Percentiles rank a stretch among this genome's conserved stretches.
phyloP scores from a whole-genome alignment of 805 yeast species.

The Spathaspora hagerdaliae region DNA sequence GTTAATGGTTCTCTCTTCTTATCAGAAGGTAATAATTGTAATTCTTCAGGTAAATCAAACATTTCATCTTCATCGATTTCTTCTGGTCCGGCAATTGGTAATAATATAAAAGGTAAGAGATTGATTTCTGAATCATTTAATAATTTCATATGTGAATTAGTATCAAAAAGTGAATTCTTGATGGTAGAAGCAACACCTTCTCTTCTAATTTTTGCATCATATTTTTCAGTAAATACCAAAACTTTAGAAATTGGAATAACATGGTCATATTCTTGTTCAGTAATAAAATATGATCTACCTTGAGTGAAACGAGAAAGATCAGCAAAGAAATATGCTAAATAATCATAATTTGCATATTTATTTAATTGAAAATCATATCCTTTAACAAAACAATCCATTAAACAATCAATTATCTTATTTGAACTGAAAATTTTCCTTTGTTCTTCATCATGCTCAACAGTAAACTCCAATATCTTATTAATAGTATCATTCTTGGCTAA shows the following conservation, averaged over 20 bases:
- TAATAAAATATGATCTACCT: constrained; percentile 77
- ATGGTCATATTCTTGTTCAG: constrained; percentile 66
- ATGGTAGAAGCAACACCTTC: constrained; percentile 92
- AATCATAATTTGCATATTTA: constrained; percentile 72
- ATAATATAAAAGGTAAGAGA: constrained; percentile 72
- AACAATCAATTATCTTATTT: constrained; percentile 61
- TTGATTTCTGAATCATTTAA: constrained; percentile 62
- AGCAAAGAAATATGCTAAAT: constrained; percentile 82
- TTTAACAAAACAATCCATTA: constrained; percentile 86
- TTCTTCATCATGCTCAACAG: constrained; percentile 29
- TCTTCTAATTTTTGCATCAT: constrained; percentile 74
- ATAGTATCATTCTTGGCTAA: constrained; percentile 74
- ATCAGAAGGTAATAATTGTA: constrained; percentile 73
- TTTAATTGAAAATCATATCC: constrained; percentile 73
- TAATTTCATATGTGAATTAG: constrained; percentile 58
- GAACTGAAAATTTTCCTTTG: constrained; percentile 51
- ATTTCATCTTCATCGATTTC: constrained; percentile 79
- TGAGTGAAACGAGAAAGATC: constrained; percentile 73
- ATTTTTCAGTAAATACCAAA: constrained; percentile 77
- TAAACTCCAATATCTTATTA: constrained; percentile 41
- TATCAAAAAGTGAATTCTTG: constrained; percentile 83
- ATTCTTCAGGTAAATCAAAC: constrained; percentile 82
- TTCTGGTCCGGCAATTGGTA: constrained; percentile 79
- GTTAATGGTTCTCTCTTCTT: constrained; percentile 71
- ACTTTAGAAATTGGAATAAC: constrained; percentile 80